Conservation (phyloP, 306 rosid genomes). For the Fragaria iinumae region DNA sequence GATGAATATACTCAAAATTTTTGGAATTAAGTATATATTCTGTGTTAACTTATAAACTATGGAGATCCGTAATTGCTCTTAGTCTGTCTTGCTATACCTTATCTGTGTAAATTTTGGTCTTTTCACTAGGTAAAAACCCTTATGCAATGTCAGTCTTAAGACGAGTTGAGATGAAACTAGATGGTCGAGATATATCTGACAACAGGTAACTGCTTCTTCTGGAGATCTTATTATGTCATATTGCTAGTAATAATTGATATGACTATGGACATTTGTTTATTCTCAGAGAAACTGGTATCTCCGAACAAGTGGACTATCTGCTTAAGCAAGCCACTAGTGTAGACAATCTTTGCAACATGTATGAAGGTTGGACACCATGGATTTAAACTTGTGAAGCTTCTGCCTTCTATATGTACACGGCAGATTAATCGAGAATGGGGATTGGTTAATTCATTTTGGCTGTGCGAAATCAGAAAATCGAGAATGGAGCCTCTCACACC, state of each 20-base stretch:
- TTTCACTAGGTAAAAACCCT: slow-evolving; percentile 67
- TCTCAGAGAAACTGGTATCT: slow-evolving; percentile 68
- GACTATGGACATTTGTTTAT: slow-evolving; percentile 27
- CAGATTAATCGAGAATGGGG: background rate
- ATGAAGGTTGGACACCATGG: slow-evolving; percentile 99
- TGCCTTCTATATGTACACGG: slow-evolving; percentile 24
- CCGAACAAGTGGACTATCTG: slow-evolving; percentile 91
- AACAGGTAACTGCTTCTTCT: slow-evolving; percentile 52
- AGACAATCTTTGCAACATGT: slow-evolving; percentile 96
- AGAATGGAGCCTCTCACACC: slow-evolving; percentile 20
- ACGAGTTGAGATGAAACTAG: slow-evolving; percentile 88
- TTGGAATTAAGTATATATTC: background rate
- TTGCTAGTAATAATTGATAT: slow-evolving; percentile 19
- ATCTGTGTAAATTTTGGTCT: slow-evolving; percentile 19
- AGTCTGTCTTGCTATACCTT: background rate
- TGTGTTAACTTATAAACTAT: background rate
- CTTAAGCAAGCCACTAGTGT: slow-evolving; percentile 91
- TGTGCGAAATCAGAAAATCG: slow-evolving; percentile 22
- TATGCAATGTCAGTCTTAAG: slow-evolving; percentile 78
- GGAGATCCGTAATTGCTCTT: background rate
- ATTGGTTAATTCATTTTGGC: slow-evolving; percentile 15
- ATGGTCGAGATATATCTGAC: slow-evolving; percentile 70
- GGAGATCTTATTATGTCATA: slow-evolving; percentile 17
- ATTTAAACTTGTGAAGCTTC: slow-evolving; percentile 53
- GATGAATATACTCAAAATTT: background rate